phyloP scores from a whole-genome alignment of 768 basidiomycete genomes.

The Basidioascus undulatus region DNA sequence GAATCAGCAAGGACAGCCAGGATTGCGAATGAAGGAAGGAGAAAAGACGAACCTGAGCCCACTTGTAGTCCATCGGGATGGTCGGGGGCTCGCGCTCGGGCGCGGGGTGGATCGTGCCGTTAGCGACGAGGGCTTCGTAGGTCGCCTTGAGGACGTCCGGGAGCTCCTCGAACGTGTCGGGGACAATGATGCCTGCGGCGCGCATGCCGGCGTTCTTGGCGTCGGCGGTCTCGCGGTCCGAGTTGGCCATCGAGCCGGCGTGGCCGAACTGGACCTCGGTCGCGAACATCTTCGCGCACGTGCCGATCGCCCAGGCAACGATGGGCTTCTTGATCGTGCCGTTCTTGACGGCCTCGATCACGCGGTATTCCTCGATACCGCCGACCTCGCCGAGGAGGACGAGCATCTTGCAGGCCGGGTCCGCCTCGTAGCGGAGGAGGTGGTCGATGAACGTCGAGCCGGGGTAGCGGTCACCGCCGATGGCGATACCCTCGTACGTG shows the following conservation, averaged over 20 bases:
- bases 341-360: slow-evolving; percentile 86
- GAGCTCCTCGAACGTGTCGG: slow-evolving; percentile 90
- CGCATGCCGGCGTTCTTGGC: slow-evolving; percentile 93
- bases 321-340: slow-evolving; percentile 94
- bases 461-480: slow-evolving; percentile 97
- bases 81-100: slow-evolving; percentile 70
- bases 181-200: slow-evolving; percentile 84
- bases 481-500: slow-evolving; percentile 98
- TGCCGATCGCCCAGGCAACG: slow-evolving; percentile 98
- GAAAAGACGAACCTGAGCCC: slow-evolving; percentile 39
- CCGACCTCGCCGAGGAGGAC: slow-evolving; percentile 96
- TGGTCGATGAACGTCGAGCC: slow-evolving; percentile 98
- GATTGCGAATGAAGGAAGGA: not conserved
- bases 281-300: slow-evolving; percentile 99
- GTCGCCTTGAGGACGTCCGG: slow-evolving; percentile 61
- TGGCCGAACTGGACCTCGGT: slow-evolving; percentile 99
- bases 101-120: slow-evolving; percentile 42
- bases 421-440: slow-evolving; percentile 84
- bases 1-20: too few relatives aligned
- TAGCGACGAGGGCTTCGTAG: slow-evolving; percentile 53
- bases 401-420: slow-evolving; percentile 96
- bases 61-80: slow-evolving; percentile 99
- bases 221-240: slow-evolving; percentile 88
- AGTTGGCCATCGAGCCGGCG: slow-evolving; percentile 95
- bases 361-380: slow-evolving; percentile 95